Conservation (phyloP, 202 grass and related monocot genomes). For the Zizania palustris region DNA sequence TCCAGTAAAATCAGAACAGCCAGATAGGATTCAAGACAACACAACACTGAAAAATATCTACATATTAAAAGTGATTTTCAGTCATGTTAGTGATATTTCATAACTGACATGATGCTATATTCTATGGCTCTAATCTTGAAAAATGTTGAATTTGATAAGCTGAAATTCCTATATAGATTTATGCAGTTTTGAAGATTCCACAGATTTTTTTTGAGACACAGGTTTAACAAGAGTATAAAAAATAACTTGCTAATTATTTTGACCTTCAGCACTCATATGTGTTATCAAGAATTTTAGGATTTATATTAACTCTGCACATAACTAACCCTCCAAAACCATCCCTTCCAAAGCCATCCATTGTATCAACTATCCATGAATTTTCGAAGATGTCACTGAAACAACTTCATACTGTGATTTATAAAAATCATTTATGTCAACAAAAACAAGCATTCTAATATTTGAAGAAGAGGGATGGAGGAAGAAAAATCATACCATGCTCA, state of each 20-base stretch:
- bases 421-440: neutral
- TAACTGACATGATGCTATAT: neutral
- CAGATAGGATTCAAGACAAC: neutral
- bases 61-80: neutral
- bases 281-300: neutral
- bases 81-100: neutral
- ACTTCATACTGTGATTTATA: neutral
- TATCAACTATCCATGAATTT: neutral
- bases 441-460: neutral
- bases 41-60: neutral
- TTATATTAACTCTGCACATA: neutral
- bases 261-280: neutral
- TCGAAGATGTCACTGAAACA: neutral
- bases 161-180: neutral
- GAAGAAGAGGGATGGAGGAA: neutral
- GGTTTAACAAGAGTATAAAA: neutral
- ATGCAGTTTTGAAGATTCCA: neutral
- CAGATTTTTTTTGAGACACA: neutral
- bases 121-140: neutral
- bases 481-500: constrained; percentile 44
- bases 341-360: neutral
- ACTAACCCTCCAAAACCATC: too few relatives aligned
- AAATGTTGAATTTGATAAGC: neutral
- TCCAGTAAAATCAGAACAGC: neutral
- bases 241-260: neutral